Base-by-base conservation (phyloP, 306 rosid species). In the Bauhinia variegata region DNA sequence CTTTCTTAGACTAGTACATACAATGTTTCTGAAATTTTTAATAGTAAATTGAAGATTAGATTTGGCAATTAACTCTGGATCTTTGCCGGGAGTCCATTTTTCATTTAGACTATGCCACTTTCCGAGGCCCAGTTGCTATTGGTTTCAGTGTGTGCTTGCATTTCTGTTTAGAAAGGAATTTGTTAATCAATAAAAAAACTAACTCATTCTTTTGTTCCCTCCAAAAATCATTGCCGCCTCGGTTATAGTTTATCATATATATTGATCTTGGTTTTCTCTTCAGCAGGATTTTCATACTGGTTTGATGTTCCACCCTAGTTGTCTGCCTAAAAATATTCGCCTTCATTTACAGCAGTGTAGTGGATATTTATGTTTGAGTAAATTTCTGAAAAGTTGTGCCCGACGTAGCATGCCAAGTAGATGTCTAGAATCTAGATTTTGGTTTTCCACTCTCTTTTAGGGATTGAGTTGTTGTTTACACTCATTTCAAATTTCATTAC, bases 51-150 rank as follows among this genome's bases (percentile, higher is more conserved):
- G 28, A 23, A 23, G 28, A 23, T 23, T 23, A 23, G 28, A 23
- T 23, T 23, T 23, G 28, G 28, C 28, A 23, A 23, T 23, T 23
- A 23, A 23, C 28, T 23, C 2, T 23, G 28, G 28, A 23, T 23
- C 28, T 1, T 23, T 23, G 28, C 28, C 28, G 2, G 28, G 28
- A 37, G 3, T 2, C 42, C 7, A 37, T 10, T 6, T 53, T 30
- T 55, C 46, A 23, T 23, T 47, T 16, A 30, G 38, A 16, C 48
- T 28, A 36, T 59, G 31, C 58, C 6, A 18, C 37, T 78, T 78
- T 72, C 38, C 54, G 38, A 47, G 16, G 65, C 18, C 17, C 46
- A 5, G 16, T 37, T 66, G 61, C 55, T 37, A 49, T 66, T 52
- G 48, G 31, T 54, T 66, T 58, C 30, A 41, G 54, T 7, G 18